These are phyloP conservation scores for Quercus agrifolia DNA, from an alignment of 306 rosid species.

Conservation along the genomic window DNA sequence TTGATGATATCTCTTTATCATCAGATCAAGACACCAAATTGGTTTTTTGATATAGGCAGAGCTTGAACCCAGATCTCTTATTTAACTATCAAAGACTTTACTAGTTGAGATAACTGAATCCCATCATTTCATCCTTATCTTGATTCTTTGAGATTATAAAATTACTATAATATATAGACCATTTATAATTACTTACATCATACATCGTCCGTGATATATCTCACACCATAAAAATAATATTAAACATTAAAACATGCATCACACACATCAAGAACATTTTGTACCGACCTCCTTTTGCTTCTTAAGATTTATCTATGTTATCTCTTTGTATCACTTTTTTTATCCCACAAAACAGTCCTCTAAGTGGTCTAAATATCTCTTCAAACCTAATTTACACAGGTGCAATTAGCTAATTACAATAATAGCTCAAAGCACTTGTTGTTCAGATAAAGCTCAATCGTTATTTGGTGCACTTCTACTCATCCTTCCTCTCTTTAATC, in stretches of 20 bases:
- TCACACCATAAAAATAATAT: not conserved
- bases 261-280: slow-evolving; percentile 13
- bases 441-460: slow-evolving; percentile 9
- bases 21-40: too few species aligned
- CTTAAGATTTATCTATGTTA: slow-evolving; percentile 5
- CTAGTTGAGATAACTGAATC: accelerated
- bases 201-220: not conserved
- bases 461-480: slow-evolving; percentile 28
- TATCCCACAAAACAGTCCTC: slow-evolving; percentile 17
- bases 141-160: not conserved
- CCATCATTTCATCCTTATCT: too few species aligned
- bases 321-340: slow-evolving; percentile 21
- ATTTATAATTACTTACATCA: slow-evolving; percentile 21
- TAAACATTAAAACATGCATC: slow-evolving; percentile 18
- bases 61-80: accelerated
- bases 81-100: too few species aligned
- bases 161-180: slow-evolving; percentile 7
- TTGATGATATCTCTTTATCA: too few species aligned
- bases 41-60: accelerated
- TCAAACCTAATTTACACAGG: slow-evolving; percentile 21
- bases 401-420: slow-evolving; percentile 4
- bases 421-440: slow-evolving; percentile 16
- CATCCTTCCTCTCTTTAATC: slow-evolving; percentile 34
- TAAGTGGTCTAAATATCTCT: slow-evolving; percentile 15
- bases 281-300: not conserved